Conservation (phyloP, 2,329 filamentous ascomycete species). For the Cryphonectria radicalis region DNA sequence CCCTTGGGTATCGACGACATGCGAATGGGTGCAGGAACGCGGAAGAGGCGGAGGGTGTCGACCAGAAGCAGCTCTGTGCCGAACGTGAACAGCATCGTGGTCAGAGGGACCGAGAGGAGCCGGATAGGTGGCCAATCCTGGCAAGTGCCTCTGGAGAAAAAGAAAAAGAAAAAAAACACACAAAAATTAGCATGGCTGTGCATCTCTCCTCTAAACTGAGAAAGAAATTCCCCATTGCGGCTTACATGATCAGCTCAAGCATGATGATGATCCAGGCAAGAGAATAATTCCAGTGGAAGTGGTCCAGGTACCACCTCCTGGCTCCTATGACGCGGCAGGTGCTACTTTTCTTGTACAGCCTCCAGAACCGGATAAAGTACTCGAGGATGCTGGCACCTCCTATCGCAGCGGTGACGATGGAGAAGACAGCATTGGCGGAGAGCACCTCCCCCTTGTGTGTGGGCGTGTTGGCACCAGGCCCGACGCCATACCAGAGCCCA, state of each 20-base stretch:
- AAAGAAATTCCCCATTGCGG: neutral
- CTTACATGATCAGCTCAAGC: constrained; percentile 56
- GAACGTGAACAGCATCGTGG: constrained; percentile 54
- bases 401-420: constrained; percentile 56
- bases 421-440: constrained; percentile 46
- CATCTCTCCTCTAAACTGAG: neutral
- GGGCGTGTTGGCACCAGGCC: constrained; percentile 38
- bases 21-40: constrained; percentile 57
- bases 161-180: too few relatives aligned
- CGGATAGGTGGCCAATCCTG: constrained; percentile 54
- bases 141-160: constrained; percentile 29
- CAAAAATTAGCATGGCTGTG: constrained; percentile 3
- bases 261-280: constrained; percentile 60
- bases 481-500: constrained; percentile 48
- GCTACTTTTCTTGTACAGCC: constrained; percentile 55
- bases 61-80: constrained; percentile 48
- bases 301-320: constrained; percentile 49
- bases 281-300: constrained; percentile 61
- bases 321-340: constrained; percentile 51
- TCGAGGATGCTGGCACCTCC: constrained; percentile 59
- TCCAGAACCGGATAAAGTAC: constrained; percentile 56
- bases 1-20: constrained; percentile 68
- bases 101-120: constrained; percentile 55
- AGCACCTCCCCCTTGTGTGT: constrained; percentile 41
- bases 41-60: constrained; percentile 41